Evolutionary conservation across 306 rosid species (phyloP).

Genomic region (Abrus precatorius): DNA sequence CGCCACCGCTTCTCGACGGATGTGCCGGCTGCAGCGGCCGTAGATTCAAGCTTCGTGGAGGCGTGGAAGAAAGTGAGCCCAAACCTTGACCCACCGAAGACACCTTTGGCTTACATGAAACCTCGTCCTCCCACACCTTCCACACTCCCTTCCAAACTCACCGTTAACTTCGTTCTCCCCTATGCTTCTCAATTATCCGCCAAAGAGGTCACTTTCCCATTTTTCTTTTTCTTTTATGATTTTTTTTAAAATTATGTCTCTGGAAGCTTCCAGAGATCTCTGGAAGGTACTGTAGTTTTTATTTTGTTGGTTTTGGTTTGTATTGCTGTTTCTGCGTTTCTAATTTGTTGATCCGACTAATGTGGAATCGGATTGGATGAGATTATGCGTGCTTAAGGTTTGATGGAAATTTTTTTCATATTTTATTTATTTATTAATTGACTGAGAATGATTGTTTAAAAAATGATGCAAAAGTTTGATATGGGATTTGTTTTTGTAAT

Average conservation of each 20-base stretch:
- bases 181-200: conserved; percentile 81
- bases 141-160: conserved; percentile 83
- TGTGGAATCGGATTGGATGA: neutral
- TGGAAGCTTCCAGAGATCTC: neutral
- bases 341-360: neutral
- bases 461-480: neutral
- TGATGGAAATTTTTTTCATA: neutral
- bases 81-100: conserved; percentile 76
- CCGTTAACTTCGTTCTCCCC: conserved; percentile 93
- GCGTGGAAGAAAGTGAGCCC: conserved; percentile 85
- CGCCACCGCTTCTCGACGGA: conserved; percentile 74
- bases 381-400: neutral
- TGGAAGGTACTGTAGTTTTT: neutral
- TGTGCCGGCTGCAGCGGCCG: conserved; percentile 51
- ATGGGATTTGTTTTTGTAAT: neutral
- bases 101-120: conserved; percentile 74
- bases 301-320: neutral
- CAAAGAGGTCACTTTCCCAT: conserved; percentile 70
- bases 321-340: neutral
- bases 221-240: neutral
- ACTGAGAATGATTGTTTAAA: neutral
- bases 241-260: neutral
- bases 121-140: conserved; percentile 81
- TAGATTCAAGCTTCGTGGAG: conserved; percentile 57
- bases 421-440: no score